Conservation (phyloP, 1,139 yeast species). For the Scheffersomyces titani region DNA sequence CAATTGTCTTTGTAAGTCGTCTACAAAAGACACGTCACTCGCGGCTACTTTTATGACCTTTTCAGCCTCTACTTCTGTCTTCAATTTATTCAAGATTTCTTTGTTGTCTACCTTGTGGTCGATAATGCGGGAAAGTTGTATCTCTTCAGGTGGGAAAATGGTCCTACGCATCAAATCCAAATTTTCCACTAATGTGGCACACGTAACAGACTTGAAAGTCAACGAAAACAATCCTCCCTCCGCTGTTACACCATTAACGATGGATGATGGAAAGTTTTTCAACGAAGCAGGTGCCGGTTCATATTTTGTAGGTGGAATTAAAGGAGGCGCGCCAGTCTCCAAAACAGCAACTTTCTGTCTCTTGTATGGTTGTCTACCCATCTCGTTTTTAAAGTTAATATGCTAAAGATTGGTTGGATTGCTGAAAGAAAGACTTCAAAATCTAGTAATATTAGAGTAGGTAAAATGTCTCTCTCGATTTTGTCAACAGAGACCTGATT, state of each 20-base stretch:
- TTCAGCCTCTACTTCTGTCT: conserved; percentile 19
- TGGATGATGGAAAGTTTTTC: conserved; percentile 40
- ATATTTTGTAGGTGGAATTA: conserved; percentile 28
- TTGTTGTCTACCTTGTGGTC: conserved; percentile 20
- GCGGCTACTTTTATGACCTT: conserved; percentile 3
- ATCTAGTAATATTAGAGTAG: background rate
- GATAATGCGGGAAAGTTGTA: conserved; percentile 15
- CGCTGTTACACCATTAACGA: conserved; percentile 43
- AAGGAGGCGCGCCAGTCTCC: conserved; percentile 4
- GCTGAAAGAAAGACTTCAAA: background rate
- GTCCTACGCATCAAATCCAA: conserved; percentile 29
- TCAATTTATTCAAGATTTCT: conserved; percentile 16
- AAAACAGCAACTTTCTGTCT: conserved; percentile 8
- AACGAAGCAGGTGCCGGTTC: conserved; percentile 36
- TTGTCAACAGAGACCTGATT: background rate
- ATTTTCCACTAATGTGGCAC: conserved; percentile 40
- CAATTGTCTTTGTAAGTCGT: conserved; percentile 12
- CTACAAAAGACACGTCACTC: background rate
- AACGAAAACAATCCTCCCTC: conserved; percentile 48
- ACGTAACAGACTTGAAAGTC: conserved; percentile 44
- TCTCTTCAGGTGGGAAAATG: conserved; percentile 4
- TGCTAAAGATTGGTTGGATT: too few species aligned
- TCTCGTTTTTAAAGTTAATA: background rate
- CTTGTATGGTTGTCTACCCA: conserved; percentile 4
- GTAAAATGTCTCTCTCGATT: background rate